Conservation (phyloP, 768 basidiomycete genomes). For the Phaffia tasmanica region DNA sequence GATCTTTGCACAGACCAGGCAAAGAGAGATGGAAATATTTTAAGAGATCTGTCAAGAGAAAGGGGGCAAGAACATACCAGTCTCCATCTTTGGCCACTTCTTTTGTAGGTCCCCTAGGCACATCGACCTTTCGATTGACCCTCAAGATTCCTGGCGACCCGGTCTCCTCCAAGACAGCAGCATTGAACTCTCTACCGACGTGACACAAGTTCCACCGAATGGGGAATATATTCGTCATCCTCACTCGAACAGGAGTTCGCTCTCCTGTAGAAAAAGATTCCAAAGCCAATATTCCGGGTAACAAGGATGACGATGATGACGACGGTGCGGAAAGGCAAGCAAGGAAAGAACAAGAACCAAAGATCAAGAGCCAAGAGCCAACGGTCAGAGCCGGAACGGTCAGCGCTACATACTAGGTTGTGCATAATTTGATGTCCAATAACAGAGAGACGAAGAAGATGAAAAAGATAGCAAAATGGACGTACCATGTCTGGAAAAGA, state of each 20-base stretch:
- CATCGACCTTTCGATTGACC: slow-evolving; percentile 30
- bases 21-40: slow-evolving; percentile 29
- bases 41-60: slow-evolving; percentile 42
- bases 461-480: slow-evolving; percentile 27
- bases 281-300: not conserved
- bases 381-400: not conserved
- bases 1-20: not conserved
- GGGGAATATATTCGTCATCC: slow-evolving; percentile 24
- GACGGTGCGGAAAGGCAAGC: slow-evolving; percentile 1
- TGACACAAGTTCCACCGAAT: slow-evolving; percentile 46
- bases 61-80: not conserved
- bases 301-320: not conserved
- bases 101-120: not conserved
- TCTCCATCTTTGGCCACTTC: slow-evolving; percentile 47
- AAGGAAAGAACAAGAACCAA: not conserved
- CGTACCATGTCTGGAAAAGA: slow-evolving; percentile 62
- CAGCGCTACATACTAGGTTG: no score
- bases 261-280: slow-evolving; percentile 47
- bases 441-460: not conserved
- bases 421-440: no score
- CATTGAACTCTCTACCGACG: slow-evolving; percentile 30
- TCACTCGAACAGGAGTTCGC: slow-evolving; percentile 54
- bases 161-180: slow-evolving; percentile 27
- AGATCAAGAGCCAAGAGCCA: no score
- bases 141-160: slow-evolving; percentile 38